A percentile compares a stretch with the other conserved stretches of the same genome.
phyloP scores from a whole-genome alignment of 75 land plant genomes.

The Selaginella tamariscina region DNA sequence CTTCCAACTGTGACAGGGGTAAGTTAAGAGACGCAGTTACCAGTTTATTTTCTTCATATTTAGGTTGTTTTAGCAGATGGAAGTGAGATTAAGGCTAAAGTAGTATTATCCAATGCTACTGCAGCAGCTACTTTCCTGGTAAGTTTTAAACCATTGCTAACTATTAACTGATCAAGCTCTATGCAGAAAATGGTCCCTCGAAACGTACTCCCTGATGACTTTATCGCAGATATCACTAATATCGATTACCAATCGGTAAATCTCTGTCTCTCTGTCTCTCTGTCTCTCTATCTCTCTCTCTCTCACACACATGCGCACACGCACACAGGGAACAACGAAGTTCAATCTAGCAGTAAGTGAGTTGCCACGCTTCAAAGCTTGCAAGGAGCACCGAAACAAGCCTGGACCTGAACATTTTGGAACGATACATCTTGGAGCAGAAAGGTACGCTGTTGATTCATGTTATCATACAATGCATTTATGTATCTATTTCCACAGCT shows the following conservation, averaged over 20 bases:
- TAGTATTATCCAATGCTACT: slow-evolving; percentile 91
- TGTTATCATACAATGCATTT: neutral
- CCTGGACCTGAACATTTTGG: slow-evolving; percentile 88
- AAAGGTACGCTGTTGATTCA: slow-evolving; percentile 33
- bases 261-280: neutral
- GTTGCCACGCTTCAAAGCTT: slow-evolving; percentile 59
- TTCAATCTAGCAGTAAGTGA: slow-evolving; percentile 78
- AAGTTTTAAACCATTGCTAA: slow-evolving; percentile 14
- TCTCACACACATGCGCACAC: neutral
- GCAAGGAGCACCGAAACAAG: slow-evolving; percentile 20
- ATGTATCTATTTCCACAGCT: slow-evolving; percentile 23
- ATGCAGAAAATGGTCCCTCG: slow-evolving; percentile 65
- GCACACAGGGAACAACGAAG: slow-evolving; percentile 77
- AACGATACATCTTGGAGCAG: slow-evolving; percentile 89
- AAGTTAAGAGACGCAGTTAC: slow-evolving; percentile 13
- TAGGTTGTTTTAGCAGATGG: slow-evolving; percentile 83
- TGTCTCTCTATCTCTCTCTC: no score
- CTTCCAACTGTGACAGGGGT: slow-evolving; percentile 48
- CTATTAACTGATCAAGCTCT: neutral
- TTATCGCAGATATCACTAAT: slow-evolving; percentile 40
- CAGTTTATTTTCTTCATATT: neutral
- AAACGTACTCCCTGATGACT: slow-evolving; percentile 61
- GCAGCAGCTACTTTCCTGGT: slow-evolving; percentile 84
- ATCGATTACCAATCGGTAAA: slow-evolving; percentile 89
- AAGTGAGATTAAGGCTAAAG: slow-evolving; percentile 45